phyloP scores from a whole-genome alignment of 2,329 filamentous ascomycete species.

The Catunica adiposa region DNA sequence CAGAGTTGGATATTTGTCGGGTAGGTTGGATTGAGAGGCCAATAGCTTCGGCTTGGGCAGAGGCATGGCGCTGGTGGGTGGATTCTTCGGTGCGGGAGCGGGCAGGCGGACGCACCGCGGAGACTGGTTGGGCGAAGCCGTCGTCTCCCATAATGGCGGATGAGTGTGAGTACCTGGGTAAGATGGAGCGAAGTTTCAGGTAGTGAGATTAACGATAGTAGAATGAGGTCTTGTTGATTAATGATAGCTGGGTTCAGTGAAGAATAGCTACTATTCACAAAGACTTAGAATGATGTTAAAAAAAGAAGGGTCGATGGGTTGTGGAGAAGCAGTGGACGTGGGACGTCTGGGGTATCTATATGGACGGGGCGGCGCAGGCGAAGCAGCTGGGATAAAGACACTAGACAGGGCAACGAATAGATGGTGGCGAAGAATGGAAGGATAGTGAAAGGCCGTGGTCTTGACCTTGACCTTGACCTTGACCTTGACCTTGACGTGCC shows the following conservation, averaged over 20 bases:
- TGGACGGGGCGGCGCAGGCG: background rate
- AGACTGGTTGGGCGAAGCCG: constrained; percentile 5
- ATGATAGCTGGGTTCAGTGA: constrained; percentile 1
- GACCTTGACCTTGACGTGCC: no score
- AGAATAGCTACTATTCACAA: constrained; percentile 1
- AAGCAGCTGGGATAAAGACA: background rate
- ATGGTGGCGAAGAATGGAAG: background rate
- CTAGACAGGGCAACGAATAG: background rate
- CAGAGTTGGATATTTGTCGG: constrained; percentile 6
- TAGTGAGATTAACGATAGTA: background rate
- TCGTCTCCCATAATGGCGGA: constrained; percentile 10
- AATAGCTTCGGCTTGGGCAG: constrained; percentile 8
- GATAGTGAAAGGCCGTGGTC: background rate
- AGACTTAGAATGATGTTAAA: background rate
- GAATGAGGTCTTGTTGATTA: background rate
- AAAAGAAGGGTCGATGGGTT: background rate
- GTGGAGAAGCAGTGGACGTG: background rate
- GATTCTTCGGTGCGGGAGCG: constrained; percentile 11
- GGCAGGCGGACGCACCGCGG: constrained; percentile 2
- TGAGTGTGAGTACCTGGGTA: background rate
- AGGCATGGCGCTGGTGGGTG: constrained; percentile 5
- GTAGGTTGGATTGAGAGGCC: constrained; percentile 12
- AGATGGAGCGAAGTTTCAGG: background rate
- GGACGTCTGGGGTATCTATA: background rate
- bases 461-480: background rate